Conservation (phyloP, 768 basidiomycete species). For the Leccinum uliginosum region DNA sequence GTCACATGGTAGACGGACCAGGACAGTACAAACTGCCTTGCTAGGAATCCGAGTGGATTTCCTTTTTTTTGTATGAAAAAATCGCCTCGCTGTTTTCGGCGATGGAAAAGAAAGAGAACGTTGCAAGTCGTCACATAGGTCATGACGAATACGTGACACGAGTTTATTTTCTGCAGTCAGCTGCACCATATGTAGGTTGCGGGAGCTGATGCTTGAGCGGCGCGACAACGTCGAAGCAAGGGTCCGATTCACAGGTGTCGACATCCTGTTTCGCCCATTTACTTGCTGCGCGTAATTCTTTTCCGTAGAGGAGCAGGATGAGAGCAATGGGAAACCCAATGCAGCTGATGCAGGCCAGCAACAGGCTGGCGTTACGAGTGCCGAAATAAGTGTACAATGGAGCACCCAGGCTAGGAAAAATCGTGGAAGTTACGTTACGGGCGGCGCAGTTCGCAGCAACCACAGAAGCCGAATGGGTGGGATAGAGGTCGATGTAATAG, state of each 20-base stretch:
- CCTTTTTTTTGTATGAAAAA: not conserved
- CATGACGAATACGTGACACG: not conserved
- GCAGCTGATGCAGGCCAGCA: slow-evolving; percentile 21
- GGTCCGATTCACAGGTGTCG: not conserved
- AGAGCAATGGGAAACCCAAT: slow-evolving; percentile 16
- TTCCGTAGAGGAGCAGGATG: slow-evolving; percentile 13
- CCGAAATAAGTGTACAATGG: slow-evolving; percentile 18
- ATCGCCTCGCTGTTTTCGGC: not conserved
- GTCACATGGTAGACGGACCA: not conserved
- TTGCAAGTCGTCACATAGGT: not conserved
- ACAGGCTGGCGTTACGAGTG: slow-evolving; percentile 15
- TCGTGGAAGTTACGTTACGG: slow-evolving; percentile 13
- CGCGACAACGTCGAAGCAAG: not conserved
- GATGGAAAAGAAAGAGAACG: not conserved
- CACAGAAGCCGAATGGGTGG: slow-evolving; percentile 20
- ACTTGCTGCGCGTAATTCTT: slow-evolving; percentile 13
- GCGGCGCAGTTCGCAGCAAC: slow-evolving; percentile 21
- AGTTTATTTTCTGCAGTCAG: not conserved
- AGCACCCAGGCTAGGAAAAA: slow-evolving; percentile 17
- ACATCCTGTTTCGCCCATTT: slow-evolving; percentile 18
- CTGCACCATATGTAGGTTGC: slow-evolving; percentile 13
- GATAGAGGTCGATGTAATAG: slow-evolving; percentile 27
- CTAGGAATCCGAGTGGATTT: not conserved
- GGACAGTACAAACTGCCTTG: not conserved
- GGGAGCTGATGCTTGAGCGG: slow-evolving; percentile 7